Base-by-base conservation (phyloP, 768 basidiomycete species). In the Collybia sp. region DNA sequence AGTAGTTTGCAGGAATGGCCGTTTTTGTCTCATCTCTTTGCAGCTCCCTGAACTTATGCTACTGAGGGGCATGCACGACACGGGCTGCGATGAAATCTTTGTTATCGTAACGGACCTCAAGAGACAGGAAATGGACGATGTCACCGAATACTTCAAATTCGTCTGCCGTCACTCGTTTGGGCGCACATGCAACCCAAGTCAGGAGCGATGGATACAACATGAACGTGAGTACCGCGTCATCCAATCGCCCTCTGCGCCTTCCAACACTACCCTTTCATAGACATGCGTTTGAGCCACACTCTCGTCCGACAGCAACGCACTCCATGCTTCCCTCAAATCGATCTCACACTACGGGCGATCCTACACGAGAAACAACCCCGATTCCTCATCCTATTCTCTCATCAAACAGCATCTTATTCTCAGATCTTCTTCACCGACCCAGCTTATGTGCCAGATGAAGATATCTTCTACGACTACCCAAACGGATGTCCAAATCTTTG, bases 291-390 rank as follows among this genome's bases (percentile, higher is more conserved):
- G 39, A 78, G 71, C 47, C 83, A 86, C 56, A 76, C 79, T 9
- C 70, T 88, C 43, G 75, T 80, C 47, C 77, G 78, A 37, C 82
- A 85, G 56, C 77, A 77, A 30, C 77, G 86, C n/a, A 82, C 77
- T 5, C 86, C 86, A 0, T 88, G 86, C 61, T 87, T 88, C 62
- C 86, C 86, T 5, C 86, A 88, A 63, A 84, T 88, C 64, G 86
- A 88, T 64, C 76, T 88, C 48, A 79, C 81, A 31, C 72, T 88
- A 44, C 83, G 86, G 33, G 85, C 85, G 11, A 82, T 88, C 54
- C 71, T 88, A 3, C 74, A 81, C 66, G 85, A 88, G 63, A 87
- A 87, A 57, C 76, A 72, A 42, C 86, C 86, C 4, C 85, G 82
- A 32, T 88, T 88, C 62, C 69, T 88, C 55, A 75, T 88, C 39